phyloP scores from a whole-genome alignment of 139 green algal genomes.

The Picochlorum sp. region DNA sequence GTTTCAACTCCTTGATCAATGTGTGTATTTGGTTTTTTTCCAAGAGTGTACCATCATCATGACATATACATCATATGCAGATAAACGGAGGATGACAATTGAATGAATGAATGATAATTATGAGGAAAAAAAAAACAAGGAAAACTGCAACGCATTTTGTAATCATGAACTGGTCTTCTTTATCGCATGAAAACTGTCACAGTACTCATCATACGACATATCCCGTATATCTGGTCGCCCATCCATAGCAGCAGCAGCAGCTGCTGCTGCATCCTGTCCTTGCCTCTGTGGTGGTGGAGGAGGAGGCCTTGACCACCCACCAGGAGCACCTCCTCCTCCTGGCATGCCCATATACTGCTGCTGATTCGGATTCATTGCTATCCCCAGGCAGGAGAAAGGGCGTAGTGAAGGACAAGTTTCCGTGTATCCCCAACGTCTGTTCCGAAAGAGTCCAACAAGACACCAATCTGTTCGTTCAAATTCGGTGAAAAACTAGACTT shows the following conservation, averaged over 20 bases:
- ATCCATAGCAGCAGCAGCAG: not conserved
- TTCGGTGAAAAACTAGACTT: not conserved
- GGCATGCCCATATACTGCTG: not conserved
- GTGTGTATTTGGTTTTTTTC: too few relatives aligned
- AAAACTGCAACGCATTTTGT: too few relatives aligned
- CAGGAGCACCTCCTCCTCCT: not conserved
- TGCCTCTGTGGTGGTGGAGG: not conserved
- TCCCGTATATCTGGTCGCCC: not conserved
- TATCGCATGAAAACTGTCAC: not conserved
- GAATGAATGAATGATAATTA: too few relatives aligned
- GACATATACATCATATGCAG: too few relatives aligned
- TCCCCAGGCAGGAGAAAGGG: not conserved
- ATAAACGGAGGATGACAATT: too few relatives aligned
- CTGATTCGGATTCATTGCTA: not conserved
- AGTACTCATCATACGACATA: conserved; percentile 8
- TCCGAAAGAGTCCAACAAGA: not conserved
- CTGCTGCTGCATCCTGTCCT: not conserved
- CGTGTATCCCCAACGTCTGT: not conserved
- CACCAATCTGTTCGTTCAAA: not conserved
- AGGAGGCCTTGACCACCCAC: not conserved
- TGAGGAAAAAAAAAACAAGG: too few relatives aligned
- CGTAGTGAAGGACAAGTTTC: conserved; percentile 1
- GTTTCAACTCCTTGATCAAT: too few relatives aligned
- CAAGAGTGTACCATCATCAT: too few relatives aligned
- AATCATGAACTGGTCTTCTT: not conserved